phyloP scores from a whole-genome alignment of 1,139 yeast genomes.

The Zygotorulaspora mrakii region DNA sequence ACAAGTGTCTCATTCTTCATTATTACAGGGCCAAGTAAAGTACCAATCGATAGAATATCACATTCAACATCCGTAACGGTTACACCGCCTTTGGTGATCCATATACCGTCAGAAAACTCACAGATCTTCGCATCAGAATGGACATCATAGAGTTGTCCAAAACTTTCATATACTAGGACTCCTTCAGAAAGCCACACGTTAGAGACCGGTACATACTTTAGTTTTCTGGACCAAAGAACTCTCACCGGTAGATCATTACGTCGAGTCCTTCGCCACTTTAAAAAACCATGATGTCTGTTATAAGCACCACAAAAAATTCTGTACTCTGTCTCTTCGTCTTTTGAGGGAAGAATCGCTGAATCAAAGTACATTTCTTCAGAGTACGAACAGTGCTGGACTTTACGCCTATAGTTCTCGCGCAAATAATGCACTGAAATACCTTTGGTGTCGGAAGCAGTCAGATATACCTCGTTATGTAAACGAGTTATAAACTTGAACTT shows the following conservation, averaged over 20 bases:
- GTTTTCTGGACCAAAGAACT: not conserved
- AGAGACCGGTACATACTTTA: slow-evolving; percentile 6
- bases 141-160: slow-evolving; percentile 8
- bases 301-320: slow-evolving; percentile 12
- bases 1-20: not conserved
- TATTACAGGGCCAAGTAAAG: not conserved
- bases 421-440: slow-evolving; percentile 5
- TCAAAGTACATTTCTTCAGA: slow-evolving; percentile 7
- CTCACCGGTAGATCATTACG: not conserved
- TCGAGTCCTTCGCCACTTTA: slow-evolving; percentile 5
- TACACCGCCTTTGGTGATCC: slow-evolving; percentile 4
- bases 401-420: not conserved
- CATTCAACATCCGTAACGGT: slow-evolving; percentile 4
- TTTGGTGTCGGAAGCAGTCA: slow-evolving; percentile 3
- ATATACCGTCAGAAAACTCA: slow-evolving; percentile 4
- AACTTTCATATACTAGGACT: slow-evolving; percentile 10
- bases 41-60: slow-evolving; percentile 4
- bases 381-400: slow-evolving; percentile 2
- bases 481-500: not conserved
- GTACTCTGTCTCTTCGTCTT: slow-evolving; percentile 8
- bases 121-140: not conserved
- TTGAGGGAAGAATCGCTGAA: slow-evolving; percentile 3
- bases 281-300: slow-evolving; percentile 8
- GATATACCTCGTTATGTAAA: not conserved
- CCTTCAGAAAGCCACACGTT: slow-evolving; percentile 9